A percentile compares a stretch with the other conserved stretches of the same genome.
Evolutionary conservation across 129 eudicot species (phyloP).

Genomic region (Erigeron canadensis): DNA sequence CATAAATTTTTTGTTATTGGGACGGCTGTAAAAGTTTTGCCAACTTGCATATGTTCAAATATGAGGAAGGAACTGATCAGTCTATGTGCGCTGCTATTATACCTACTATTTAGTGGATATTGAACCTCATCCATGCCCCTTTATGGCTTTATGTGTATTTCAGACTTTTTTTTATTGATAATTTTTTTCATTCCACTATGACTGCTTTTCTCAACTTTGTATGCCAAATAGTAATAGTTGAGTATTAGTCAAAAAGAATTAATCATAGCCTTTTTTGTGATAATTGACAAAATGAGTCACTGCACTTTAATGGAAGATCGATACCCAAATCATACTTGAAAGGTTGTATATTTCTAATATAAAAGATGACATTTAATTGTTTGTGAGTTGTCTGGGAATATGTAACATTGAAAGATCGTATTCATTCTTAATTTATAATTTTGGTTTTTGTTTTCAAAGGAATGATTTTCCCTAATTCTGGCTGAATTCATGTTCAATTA

Average conservation of each 20-base stretch:
- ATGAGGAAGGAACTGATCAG: constrained; percentile 1
- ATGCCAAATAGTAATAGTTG: not conserved
- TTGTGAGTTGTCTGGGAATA: not conserved
- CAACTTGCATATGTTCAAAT: constrained; percentile 1
- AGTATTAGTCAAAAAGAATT: not conserved
- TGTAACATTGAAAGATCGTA: not conserved
- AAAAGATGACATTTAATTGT: not conserved
- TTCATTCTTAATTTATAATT: not conserved
- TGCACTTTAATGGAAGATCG: not conserved
- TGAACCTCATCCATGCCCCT: constrained; percentile 11
- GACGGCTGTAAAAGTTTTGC: not conserved
- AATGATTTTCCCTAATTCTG: not conserved
- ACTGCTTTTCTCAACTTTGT: not conserved
- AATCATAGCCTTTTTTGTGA: not conserved
- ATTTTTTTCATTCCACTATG: not conserved
- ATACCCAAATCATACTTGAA: not conserved
- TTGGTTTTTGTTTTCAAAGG: not conserved
- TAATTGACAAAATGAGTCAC: not conserved
- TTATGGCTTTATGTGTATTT: not conserved
- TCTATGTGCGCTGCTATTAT: not conserved
- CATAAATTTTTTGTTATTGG: not conserved
- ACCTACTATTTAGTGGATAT: constrained; percentile 1
- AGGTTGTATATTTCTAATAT: not conserved
- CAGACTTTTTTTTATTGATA: not conserved
- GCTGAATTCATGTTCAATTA: not conserved